Conservation (phyloP, 75 land plant genomes). For the Sequoiadendron giganteum region DNA sequence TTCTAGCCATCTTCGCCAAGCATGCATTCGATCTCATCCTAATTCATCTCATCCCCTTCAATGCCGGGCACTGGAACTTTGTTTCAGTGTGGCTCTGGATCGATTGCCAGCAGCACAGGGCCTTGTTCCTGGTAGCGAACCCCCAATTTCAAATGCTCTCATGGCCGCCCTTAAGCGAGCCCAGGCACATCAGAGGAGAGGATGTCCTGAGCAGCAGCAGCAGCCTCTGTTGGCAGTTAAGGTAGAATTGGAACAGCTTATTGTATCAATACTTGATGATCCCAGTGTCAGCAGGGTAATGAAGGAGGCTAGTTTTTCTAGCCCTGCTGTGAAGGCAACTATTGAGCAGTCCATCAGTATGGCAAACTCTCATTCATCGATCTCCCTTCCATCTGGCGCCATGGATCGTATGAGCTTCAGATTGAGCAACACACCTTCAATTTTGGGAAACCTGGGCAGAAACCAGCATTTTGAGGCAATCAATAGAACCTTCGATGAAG, state of each 20-base stretch:
- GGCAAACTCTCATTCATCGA: constrained; percentile 15
- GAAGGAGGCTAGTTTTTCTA: constrained; percentile 90
- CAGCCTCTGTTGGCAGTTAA: constrained; percentile 83
- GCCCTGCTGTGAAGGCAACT: constrained; percentile 62
- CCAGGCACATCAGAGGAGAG: constrained; percentile 69
- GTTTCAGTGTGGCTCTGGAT: constrained; percentile 69
- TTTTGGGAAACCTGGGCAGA: constrained; percentile 6
- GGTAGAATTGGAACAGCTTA: constrained; percentile 82
- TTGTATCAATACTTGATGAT: constrained; percentile 89
- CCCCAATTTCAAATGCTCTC: constrained; percentile 54
- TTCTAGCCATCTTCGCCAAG: constrained; percentile 39
- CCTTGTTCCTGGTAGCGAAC: constrained; percentile 12
- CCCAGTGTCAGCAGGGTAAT: constrained; percentile 95
- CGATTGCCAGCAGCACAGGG: constrained; percentile 28
- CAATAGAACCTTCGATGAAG: constrained; percentile 2
- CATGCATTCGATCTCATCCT: constrained; percentile 53
- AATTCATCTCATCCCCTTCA: constrained; percentile 51
- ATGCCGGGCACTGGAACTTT: constrained; percentile 69
- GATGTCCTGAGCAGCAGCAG: constrained; percentile 70
- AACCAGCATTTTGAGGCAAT: constrained; percentile 6
- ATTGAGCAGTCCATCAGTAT: constrained; percentile 45
- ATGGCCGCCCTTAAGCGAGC: constrained; percentile 71
- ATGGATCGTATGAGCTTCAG: constrained; percentile 8
- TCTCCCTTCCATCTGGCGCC: constrained; percentile 8
- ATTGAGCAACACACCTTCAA: constrained; percentile 1